Evolutionary conservation across 768 basidiomycete genomes (phyloP), one percentile per base, ranked within the genome.

Genomic region (Psilocybe sp.): DNA sequence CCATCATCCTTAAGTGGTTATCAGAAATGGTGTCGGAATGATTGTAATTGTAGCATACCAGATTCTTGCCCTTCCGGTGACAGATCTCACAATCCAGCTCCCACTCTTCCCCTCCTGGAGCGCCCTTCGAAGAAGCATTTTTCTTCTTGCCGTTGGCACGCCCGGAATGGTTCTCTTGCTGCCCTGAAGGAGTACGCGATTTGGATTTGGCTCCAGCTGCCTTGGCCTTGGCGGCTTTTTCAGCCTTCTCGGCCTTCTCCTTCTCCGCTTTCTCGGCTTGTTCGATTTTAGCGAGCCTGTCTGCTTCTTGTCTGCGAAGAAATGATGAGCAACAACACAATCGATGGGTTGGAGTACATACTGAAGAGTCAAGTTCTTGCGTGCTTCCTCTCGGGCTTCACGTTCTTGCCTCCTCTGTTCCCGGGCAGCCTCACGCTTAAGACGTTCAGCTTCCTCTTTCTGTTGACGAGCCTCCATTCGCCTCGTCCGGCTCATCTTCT

Each of bases 71-170:
- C 19, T 72, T 74, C 52, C 79, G 79, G 47, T 75, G 75, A 64
- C 93, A 97, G 34, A 96, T 76, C 62, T 96, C 93, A 62, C 93
- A 97, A 60, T 90, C 85, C 18, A 97, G 69, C 49, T 90, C 84
- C 93, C 93, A 95, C 50, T 85, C 80, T 44, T 84, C 87, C 23
- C 72, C 73, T 15, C 69, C 66, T 31, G 82, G 79, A 5, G 78
- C 79, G 37, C 77, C 78, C 10, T 79, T 73, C 14, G 79, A 79
- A 52, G 69, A 77, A 12, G 65, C 63, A 14, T 64, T 40, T 18
- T 36, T 28, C 42, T 60, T 54, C 40, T 65, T 67, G 32, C 54
- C 54, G 40, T 54, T 60, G 20, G 41, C 34, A 15, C 56, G 51
- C 4, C 41, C 40, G 4, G 46, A 36, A 43, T 50, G 47, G 8